Evolutionary conservation across 768 basidiomycete genomes (phyloP), one percentile per base, ranked within the genome.

Genomic region (Boletus barrowsii): DNA sequence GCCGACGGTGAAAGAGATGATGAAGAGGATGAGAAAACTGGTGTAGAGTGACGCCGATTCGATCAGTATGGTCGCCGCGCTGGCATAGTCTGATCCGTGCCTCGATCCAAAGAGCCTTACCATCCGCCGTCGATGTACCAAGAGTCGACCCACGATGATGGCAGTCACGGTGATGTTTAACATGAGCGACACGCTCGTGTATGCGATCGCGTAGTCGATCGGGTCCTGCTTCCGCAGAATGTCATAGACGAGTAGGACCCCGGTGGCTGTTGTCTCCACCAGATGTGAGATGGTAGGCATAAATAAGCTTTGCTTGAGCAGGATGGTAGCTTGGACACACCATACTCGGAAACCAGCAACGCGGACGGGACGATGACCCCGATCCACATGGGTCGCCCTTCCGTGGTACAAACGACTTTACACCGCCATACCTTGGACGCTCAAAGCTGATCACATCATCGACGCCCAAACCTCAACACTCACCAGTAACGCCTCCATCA

Each of bases 351-450:
- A 32, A 51, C 15, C n/a, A 63, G 39, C 24, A 63, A 1, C 24
- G 39, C 13, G 6, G 10, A 33, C 2, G 62, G 55, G 18, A 62
- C 1, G 37, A 55, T 2, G 43, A 64, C 22, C 4, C 62, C 48
- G n/a, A 36, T 11, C 55, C 59, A 58, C 14, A 42, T 4, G 4
- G 51, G 53, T 20, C 10, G 39, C 2, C 51, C 62, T 24, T 55
- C 62, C 11, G 53, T 32, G 17, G 18, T 24, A 42, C 59, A 63
- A 14, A 63, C 49, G 13, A 63, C 59, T 35, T 51, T 55, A 58
- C 62, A 64, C 10, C 62, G 55, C 62, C 62, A 63, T 11, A 63
- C 62, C 62, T 64, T 46, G 26, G n/a, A 51, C n/a, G 18, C 33
- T 44, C 24, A 53, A 45, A 35, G 41, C 0, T 50, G 44, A 54